These are phyloP conservation scores for Pterocarpus santalinus DNA, from an alignment of 306 rosid species.

Conservation along the genomic window DNA sequence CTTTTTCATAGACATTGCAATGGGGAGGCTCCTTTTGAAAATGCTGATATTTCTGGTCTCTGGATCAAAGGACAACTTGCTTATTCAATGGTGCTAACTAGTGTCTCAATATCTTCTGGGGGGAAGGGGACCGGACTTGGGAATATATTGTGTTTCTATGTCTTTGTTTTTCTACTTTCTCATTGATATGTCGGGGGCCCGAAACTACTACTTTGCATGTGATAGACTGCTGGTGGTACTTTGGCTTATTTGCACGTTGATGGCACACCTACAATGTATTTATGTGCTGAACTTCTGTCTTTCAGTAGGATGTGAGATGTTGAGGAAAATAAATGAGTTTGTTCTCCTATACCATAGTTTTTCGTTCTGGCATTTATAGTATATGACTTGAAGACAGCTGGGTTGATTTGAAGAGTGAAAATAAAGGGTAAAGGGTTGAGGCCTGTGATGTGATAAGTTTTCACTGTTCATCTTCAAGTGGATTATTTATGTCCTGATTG, in stretches of 20 bases:
- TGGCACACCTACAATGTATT: neutral
- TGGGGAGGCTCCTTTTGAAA: slow-evolving; percentile 4
- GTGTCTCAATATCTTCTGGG: neutral
- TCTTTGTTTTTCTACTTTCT: neutral
- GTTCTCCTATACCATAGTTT: neutral
- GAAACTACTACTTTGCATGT: slow-evolving; percentile 20
- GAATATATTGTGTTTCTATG: neutral
- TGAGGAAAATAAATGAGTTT: slow-evolving; percentile 35
- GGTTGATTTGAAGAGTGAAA: slow-evolving; percentile 27
- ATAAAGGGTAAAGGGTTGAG: neutral
- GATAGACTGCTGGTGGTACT: neutral
- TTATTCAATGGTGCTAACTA: slow-evolving; percentile 1
- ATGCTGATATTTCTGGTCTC: slow-evolving; percentile 12
- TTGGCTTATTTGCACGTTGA: slow-evolving; percentile 24
- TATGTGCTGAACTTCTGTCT: slow-evolving; percentile 14
- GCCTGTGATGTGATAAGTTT: neutral
- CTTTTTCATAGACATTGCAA: slow-evolving; percentile 26
- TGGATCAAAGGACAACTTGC: slow-evolving; percentile 25
- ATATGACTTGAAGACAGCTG: slow-evolving; percentile 16
- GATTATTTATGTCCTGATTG: slow-evolving; percentile 25
- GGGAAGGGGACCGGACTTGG: too few species aligned
- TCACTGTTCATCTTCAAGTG: neutral
- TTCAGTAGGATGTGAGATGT: slow-evolving; percentile 29
- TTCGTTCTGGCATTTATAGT: neutral
- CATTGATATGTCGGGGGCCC: neutral